Evolutionary conservation across 257 asterid species (phyloP).

Genomic region (Linaria vulgaris): DNA sequence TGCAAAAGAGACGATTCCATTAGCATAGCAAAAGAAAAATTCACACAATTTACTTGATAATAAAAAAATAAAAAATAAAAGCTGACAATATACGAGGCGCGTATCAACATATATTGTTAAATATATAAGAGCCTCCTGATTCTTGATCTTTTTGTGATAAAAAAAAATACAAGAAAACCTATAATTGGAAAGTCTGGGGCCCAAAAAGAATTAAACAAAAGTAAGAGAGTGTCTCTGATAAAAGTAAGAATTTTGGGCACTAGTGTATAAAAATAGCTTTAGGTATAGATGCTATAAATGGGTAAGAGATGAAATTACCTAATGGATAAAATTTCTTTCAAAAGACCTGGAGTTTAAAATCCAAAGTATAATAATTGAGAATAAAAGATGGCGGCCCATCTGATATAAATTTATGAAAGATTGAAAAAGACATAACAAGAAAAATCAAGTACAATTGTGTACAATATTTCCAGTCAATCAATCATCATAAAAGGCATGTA

Average conservation of each 20-base stretch:
- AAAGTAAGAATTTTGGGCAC: conserved; percentile 41
- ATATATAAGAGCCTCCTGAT: too few relatives aligned
- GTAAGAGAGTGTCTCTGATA: conserved; percentile 48
- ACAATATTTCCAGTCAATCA: conserved; percentile 47
- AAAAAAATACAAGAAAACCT: too few relatives aligned
- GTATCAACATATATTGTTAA: too few relatives aligned
- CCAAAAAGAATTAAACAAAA: conserved; percentile 34
- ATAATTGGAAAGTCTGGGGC: neutral
- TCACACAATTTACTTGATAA: neutral
- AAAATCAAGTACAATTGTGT: conserved; percentile 34
- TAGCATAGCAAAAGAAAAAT: conserved; percentile 8
- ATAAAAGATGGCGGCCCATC: conserved; percentile 74
- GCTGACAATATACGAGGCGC: too few relatives aligned
- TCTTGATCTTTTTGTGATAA: too few relatives aligned
- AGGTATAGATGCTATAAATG: conserved; percentile 27
- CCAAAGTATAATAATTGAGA: conserved; percentile 22
- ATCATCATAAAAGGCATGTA: conserved; percentile 29
- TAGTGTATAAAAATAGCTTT: conserved; percentile 66
- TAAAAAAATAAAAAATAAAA: neutral
- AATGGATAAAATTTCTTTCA: conserved; percentile 34
- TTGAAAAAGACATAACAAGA: conserved; percentile 25
- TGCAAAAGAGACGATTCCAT: conserved; percentile 34
- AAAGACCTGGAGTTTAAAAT: conserved; percentile 8
- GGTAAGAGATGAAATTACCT: conserved; percentile 18
- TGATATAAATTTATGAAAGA: conserved; percentile 48